Conservation (phyloP, 2,329 filamentous ascomycete species). For the Blumeriella jaapii region DNA sequence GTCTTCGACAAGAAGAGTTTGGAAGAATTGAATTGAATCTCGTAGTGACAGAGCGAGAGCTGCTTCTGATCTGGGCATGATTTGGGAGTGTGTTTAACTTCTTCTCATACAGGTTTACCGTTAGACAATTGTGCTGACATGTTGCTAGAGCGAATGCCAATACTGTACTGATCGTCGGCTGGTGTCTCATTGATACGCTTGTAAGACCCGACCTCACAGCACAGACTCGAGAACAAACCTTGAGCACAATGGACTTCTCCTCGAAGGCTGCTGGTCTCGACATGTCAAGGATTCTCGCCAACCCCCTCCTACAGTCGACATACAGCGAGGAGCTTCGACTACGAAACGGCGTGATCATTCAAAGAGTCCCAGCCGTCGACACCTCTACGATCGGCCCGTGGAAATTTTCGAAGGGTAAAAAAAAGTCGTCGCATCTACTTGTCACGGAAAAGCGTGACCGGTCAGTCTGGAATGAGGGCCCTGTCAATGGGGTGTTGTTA, state of each 20-base stretch:
- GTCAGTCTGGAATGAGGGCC: constrained; percentile 25
- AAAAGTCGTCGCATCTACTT: constrained; percentile 20
- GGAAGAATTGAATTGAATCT: constrained; percentile 8
- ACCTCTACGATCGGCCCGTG: constrained; percentile 24
- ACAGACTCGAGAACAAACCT: constrained; percentile 19
- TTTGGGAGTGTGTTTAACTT: constrained; percentile 16
- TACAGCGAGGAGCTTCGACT: constrained; percentile 29
- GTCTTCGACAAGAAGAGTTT: too few relatives aligned
- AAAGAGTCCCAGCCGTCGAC: constrained; percentile 11
- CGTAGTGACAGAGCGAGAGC: constrained; percentile 10
- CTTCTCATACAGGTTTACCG: not conserved
- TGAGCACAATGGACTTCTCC: constrained; percentile 1
- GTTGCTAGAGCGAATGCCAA: constrained; percentile 20
- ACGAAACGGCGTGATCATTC: constrained; percentile 11
- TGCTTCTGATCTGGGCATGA: constrained; percentile 16
- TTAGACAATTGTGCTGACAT: constrained; percentile 2
- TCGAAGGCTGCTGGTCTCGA: constrained; percentile 2
- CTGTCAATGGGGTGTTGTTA: constrained; percentile 10
- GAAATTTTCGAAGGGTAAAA: constrained; percentile 22
- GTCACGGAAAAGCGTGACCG: constrained; percentile 22
- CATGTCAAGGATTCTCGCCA: constrained; percentile 13
- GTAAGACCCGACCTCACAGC: constrained; percentile 14
- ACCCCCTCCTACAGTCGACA: constrained; percentile 28
- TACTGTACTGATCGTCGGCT: constrained; percentile 18
- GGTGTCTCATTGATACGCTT: constrained; percentile 22